Percentiles rank a stretch among this genome's conserved stretches.
phyloP scores from a whole-genome alignment of 306 rosid species.

The Cicer pinnatifidum region DNA sequence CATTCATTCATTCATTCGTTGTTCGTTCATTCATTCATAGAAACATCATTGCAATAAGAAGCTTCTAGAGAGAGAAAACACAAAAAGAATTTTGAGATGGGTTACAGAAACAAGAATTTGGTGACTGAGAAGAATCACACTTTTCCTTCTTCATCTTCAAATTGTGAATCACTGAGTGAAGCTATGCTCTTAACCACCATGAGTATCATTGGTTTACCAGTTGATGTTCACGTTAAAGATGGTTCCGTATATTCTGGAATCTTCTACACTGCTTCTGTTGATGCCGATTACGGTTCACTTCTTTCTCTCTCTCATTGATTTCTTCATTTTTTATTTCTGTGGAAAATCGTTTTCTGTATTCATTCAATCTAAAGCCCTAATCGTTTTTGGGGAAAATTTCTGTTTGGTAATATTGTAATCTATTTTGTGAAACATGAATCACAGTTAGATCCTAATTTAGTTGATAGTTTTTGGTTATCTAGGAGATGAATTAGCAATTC shows the following conservation, averaged over 20 bases:
- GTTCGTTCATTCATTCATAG: not conserved
- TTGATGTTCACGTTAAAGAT: slow-evolving; percentile 76
- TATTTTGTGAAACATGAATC: slow-evolving; percentile 17
- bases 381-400: not conserved
- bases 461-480: not conserved
- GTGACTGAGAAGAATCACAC: slow-evolving; percentile 49
- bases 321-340: not conserved
- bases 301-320: slow-evolving; percentile 11
- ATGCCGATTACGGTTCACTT: slow-evolving; percentile 59
- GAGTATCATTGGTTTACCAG: slow-evolving; percentile 78
- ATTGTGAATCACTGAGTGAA: slow-evolving; percentile 53
- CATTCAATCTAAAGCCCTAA: not conserved
- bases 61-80: slow-evolving; percentile 19
- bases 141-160: slow-evolving; percentile 7
- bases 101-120: slow-evolving; percentile 57
- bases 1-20: not conserved
- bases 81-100: slow-evolving; percentile 51
- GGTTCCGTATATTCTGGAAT: slow-evolving; percentile 89
- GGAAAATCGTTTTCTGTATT: not conserved
- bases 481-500: slow-evolving; percentile 26
- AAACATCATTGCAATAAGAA: slow-evolving; percentile 6
- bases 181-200: slow-evolving; percentile 73
- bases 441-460: slow-evolving; percentile 25
- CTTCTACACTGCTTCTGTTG: slow-evolving; percentile 76
- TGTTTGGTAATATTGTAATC: not conserved